These are phyloP conservation scores for Phytophthora fragariaefolia DNA, from an alignment of 352 stramenopile species.

Conservation along the genomic window DNA sequence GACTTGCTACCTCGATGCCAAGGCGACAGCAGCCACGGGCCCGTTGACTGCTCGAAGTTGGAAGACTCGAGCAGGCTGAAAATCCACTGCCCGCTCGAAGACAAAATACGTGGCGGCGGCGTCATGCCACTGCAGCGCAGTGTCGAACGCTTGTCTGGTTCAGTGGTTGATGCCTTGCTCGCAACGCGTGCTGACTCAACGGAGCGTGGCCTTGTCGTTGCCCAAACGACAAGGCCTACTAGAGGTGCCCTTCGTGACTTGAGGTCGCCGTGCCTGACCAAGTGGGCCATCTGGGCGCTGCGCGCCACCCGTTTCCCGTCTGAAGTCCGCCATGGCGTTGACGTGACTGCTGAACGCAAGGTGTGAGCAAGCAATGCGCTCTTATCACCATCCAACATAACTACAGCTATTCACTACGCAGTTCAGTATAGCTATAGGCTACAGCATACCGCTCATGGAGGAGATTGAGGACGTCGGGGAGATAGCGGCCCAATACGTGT, in stretches of 20 bases:
- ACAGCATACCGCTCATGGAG: slow-evolving; percentile 29
- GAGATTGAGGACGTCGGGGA: slow-evolving; percentile 32
- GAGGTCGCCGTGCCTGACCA: not conserved
- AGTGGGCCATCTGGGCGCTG: not conserved
- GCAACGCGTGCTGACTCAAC: not conserved
- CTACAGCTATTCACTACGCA: too few relatives aligned
- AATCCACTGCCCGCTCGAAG: slow-evolving; percentile 6
- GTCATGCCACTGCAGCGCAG: slow-evolving; percentile 9
- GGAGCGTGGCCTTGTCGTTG: not conserved
- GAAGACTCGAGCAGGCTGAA: not conserved
- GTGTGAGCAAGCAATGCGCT: slow-evolving; percentile 9
- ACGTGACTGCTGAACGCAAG: slow-evolving; percentile 3
- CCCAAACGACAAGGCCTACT: not conserved
- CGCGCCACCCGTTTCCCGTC: not conserved
- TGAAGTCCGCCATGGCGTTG: slow-evolving; percentile 21
- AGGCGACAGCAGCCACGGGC: slow-evolving; percentile 5
- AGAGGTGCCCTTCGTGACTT: slow-evolving; percentile 12
- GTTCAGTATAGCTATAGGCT: slow-evolving; percentile 11
- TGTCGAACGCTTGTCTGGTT: slow-evolving; percentile 4
- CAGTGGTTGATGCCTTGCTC: not conserved
- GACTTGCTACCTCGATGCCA: slow-evolving; percentile 10
- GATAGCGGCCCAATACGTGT: slow-evolving; percentile 23
- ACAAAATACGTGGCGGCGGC: not conserved
- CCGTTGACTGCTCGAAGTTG: slow-evolving; percentile 6
- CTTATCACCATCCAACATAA: slow-evolving; percentile 19